A percentile compares a stretch with the other conserved stretches of the same genome.
phyloP scores from a whole-genome alignment of 2,329 filamentous ascomycete species.

The Fusarium poae region DNA sequence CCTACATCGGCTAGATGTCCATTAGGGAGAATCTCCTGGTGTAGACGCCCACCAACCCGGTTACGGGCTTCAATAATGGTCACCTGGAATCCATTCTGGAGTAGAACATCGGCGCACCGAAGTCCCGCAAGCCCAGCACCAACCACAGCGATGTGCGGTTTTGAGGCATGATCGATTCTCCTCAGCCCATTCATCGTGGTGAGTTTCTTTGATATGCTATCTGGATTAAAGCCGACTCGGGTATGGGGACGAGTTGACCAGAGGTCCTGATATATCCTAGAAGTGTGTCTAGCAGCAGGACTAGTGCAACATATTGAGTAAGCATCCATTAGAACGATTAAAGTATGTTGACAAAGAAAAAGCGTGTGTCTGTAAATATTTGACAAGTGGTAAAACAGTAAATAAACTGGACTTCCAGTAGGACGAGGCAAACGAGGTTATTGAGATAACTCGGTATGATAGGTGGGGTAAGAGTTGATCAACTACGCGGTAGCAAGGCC shows the following conservation, averaged over 20 bases:
- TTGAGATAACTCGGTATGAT: constrained; percentile 24
- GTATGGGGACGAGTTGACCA: constrained; percentile 57
- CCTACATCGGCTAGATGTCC: constrained; percentile 69
- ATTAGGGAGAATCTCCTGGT: constrained; percentile 63
- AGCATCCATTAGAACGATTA: constrained; percentile 60
- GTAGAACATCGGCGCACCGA: constrained; percentile 76
- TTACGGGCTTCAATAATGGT: constrained; percentile 77
- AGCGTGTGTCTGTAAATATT: constrained; percentile 10
- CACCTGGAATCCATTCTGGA: constrained; percentile 74
- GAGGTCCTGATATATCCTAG: constrained; percentile 65
- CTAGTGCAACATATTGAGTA: constrained; percentile 64
- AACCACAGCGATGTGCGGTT: constrained; percentile 73
- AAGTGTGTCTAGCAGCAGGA: constrained; percentile 58
- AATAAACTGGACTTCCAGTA: constrained; percentile 42
- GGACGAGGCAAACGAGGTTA: constrained; percentile 10
- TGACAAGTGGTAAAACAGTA: constrained; percentile 1
- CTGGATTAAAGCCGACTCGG: constrained; percentile 51
- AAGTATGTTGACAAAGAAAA: constrained; percentile 11
- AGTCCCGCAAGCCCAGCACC: constrained; percentile 79
- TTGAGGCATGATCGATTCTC: constrained; percentile 37
- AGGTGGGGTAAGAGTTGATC: constrained; percentile 16
- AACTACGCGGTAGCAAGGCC: constrained; percentile 21
- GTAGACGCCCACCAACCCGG: constrained; percentile 74
- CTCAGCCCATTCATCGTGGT: constrained; percentile 51
- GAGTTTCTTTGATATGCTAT: constrained; percentile 49